Base-by-base conservation (phyloP, 208 protist genomes). In the Trypanosoma platydactyli region DNA sequence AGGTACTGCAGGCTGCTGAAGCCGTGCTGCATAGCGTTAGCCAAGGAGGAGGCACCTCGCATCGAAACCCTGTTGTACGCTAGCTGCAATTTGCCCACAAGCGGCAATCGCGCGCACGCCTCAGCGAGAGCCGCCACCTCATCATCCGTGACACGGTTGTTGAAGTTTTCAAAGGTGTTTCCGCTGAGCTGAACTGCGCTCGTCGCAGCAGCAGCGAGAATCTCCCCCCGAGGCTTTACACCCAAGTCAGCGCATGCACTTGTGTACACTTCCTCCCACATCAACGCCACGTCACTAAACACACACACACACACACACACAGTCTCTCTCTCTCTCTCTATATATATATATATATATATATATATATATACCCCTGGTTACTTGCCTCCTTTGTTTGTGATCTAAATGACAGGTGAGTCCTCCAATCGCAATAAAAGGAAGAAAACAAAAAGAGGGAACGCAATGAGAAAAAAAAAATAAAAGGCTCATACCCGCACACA, bases 41-140 rank as follows among this genome's bases (percentile, higher is more conserved):
- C 83, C 18, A 94, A 57, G 15, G 63, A 57, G 12, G 52, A 52
- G 7, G 73, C 83, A 0, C 86, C 89, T 9, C 33, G 48, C 9
- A 73, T 72, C n/a, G 70, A 59, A 24, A 94, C 76, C 54, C 52
- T 69, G 69, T 94, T 92, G 82, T 91, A 90, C 7, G 81, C 77
- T 7, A 94, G 27, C 49, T 77, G 58, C 13, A 94, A 24, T 20
- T 76, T 73, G 5, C 68, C 51, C 18, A 94, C 24, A 3, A 63
- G 40, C 3, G 62, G 48, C 56, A 67, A 66, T 33, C 53, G 48
- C 0, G 58, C 48, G 41, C 63, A 60, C 18, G 57, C 24, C n/a
- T 69, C 77, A 15, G 75, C 12, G 12, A 94, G 52, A 1, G 77
- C 82, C 30, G 64, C 52, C n/a, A 90, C 55, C 9, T 94, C 88